Percentiles rank a stretch among this genome's conserved stretches.
Evolutionary conservation across 768 basidiomycete species (phyloP).

Genomic region (Cystofilobasidium ferigula): DNA sequence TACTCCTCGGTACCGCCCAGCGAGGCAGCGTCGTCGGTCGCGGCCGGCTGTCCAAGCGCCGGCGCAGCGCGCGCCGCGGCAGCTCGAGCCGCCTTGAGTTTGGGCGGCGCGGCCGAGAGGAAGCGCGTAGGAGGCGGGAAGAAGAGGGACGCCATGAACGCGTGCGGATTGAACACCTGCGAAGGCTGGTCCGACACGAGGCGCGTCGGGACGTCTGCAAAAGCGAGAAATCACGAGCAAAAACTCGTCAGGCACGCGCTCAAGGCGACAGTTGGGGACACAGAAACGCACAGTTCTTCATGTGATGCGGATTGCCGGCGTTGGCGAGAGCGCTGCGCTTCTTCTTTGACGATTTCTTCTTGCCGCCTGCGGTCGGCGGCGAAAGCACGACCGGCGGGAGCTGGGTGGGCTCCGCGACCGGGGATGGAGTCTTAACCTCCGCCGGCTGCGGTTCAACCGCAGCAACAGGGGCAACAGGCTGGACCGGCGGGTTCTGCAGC

Average conservation of each 20-base stretch:
- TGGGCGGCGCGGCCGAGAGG: constrained; percentile 30
- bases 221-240: background rate
- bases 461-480: no score
- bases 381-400: background rate
- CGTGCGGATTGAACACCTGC: background rate
- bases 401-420: no score
- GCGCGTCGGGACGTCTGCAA: constrained; percentile 7
- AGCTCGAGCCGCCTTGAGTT: constrained; percentile 5
- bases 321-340: constrained; percentile 83
- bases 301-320: constrained; percentile 88
- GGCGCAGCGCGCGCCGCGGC: no score
- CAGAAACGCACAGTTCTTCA: constrained; percentile 77
- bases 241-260: no score
- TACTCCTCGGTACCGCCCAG: constrained; percentile 56
- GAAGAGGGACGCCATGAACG: constrained; percentile 13
- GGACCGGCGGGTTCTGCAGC: no score
- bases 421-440: no score
- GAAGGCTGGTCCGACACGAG: constrained; percentile 20
- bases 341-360: constrained; percentile 65
- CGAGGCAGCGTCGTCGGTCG: constrained; percentile 25
- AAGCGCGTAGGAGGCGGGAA: constrained; percentile 34
- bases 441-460: no score
- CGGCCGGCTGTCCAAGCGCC: no score
- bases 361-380: background rate
- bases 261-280: constrained; percentile 47